Evolutionary conservation across 192 early-diverging fungal genomes (phyloP).

Genomic region (Backusella liffmaniae): DNA sequence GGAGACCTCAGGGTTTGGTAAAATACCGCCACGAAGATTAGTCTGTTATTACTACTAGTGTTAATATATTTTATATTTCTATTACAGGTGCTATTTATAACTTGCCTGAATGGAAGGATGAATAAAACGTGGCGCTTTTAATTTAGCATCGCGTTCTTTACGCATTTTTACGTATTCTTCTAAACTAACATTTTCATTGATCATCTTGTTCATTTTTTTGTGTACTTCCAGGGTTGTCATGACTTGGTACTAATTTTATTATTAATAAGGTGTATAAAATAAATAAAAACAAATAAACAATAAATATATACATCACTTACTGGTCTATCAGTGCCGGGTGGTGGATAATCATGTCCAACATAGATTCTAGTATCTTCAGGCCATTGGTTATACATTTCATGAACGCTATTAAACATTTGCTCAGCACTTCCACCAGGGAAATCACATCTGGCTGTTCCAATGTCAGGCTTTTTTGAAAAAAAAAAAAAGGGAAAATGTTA

Average conservation of each 20-base stretch:
- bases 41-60: slow-evolving; percentile 12
- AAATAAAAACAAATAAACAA: background rate
- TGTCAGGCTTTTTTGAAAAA: slow-evolving; percentile 21
- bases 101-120: slow-evolving; percentile 37
- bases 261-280: background rate
- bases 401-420: slow-evolving; percentile 31
- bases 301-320: slow-evolving; percentile 2
- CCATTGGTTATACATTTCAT: slow-evolving; percentile 24
- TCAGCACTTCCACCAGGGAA: slow-evolving; percentile 37
- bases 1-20: slow-evolving; percentile 10
- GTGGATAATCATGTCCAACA: slow-evolving; percentile 36
- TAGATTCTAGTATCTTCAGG: slow-evolving; percentile 30
- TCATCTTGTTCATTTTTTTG: slow-evolving; percentile 31
- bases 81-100: background rate
- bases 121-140: slow-evolving; percentile 30
- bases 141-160: slow-evolving; percentile 19
- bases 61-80: background rate
- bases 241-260: slow-evolving; percentile 8
- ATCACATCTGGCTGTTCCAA: slow-evolving; percentile 38
- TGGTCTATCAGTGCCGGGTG: background rate
- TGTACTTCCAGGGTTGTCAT: slow-evolving; percentile 25
- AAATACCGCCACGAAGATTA: slow-evolving; percentile 28
- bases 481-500: background rate
- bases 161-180: slow-evolving; percentile 27
- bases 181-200: background rate